A percentile compares a stretch with the other conserved stretches of the same genome.
phyloP scores from a whole-genome alignment of 371 early-diverging fungal genomes.

The Rhizomucor miehei region DNA sequence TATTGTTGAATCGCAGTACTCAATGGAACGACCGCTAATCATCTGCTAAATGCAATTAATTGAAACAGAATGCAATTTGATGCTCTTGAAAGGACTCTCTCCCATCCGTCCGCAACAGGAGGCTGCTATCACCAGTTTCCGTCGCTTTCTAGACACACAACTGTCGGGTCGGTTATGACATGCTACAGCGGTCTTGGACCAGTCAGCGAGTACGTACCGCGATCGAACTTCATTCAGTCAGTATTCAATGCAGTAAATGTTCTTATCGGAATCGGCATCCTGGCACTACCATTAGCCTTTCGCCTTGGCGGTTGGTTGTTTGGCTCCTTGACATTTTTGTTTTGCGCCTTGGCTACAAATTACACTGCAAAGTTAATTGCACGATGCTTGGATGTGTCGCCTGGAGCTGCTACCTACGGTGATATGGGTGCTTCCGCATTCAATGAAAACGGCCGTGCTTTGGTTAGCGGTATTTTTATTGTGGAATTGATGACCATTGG shows the following conservation, averaged over 20 bases:
- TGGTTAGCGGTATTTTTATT: constrained; percentile 48
- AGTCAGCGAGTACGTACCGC: neutral
- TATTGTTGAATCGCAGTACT: neutral
- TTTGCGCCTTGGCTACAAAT: constrained; percentile 47
- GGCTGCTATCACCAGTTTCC: constrained; percentile 17
- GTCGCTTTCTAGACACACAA: constrained; percentile 9
- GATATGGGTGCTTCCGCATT: constrained; percentile 70
- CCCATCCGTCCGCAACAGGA: constrained; percentile 9
- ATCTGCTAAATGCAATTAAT: constrained; percentile 6
- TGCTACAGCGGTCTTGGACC: neutral
- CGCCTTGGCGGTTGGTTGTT: constrained; percentile 47
- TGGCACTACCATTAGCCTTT: constrained; percentile 34
- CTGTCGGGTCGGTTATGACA: constrained; percentile 7
- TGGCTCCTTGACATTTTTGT: constrained; percentile 51
- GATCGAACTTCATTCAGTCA: constrained; percentile 33
- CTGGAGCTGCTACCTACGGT: constrained; percentile 43
- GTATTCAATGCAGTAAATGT: constrained; percentile 59
- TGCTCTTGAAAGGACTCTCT: constrained; percentile 7
- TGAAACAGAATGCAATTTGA: neutral
- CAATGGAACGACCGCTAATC: no score
- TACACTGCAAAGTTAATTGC: constrained; percentile 59
- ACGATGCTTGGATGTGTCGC: constrained; percentile 21
- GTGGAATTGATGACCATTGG: constrained; percentile 61
- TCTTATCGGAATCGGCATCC: constrained; percentile 57
- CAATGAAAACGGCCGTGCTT: constrained; percentile 46